Percentiles rank a stretch among this genome's conserved stretches.
Evolutionary conservation across 2,329 filamentous ascomycete genomes (phyloP).

Genomic region (Ascochyta lentis): DNA sequence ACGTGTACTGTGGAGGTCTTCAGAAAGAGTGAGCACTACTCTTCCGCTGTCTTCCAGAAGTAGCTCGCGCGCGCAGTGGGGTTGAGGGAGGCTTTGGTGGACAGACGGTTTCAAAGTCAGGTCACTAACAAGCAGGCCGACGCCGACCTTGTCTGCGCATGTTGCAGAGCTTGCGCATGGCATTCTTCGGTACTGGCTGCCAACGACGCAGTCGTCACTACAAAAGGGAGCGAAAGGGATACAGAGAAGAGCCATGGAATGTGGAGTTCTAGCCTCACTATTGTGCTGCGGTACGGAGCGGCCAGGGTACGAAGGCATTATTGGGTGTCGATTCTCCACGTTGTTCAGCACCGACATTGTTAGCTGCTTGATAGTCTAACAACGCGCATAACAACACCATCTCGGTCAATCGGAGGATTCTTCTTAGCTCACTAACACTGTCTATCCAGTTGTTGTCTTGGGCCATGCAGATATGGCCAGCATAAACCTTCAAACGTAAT

Average conservation of each 20-base stretch:
- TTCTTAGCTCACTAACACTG: slow-evolving; percentile 19
- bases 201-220: slow-evolving; percentile 27
- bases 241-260: slow-evolving; percentile 37
- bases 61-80: slow-evolving; percentile 36
- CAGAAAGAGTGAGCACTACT: background rate
- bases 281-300: slow-evolving; percentile 28
- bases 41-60: slow-evolving; percentile 12
- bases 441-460: slow-evolving; percentile 22
- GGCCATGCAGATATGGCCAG: slow-evolving; percentile 15
- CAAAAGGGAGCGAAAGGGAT: slow-evolving; percentile 34
- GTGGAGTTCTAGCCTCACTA: slow-evolving; percentile 43
- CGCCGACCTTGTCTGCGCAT: slow-evolving; percentile 14
- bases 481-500: slow-evolving; percentile 22
- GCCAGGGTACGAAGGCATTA: slow-evolving; percentile 27
- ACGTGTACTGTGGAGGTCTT: background rate
- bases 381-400: slow-evolving; percentile 22
- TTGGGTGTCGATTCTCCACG: slow-evolving; percentile 44
- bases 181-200: slow-evolving; percentile 23
- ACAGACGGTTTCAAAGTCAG: slow-evolving; percentile 33
- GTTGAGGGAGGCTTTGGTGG: slow-evolving; percentile 29
- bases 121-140: slow-evolving; percentile 24
- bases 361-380: slow-evolving; percentile 31
- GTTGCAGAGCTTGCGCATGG: slow-evolving; percentile 22
- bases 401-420: slow-evolving; percentile 20
- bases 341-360: slow-evolving; percentile 31